These are phyloP conservation scores for Capsicum chinense DNA, from an alignment of 257 asterid genomes.

Conservation along the genomic window DNA sequence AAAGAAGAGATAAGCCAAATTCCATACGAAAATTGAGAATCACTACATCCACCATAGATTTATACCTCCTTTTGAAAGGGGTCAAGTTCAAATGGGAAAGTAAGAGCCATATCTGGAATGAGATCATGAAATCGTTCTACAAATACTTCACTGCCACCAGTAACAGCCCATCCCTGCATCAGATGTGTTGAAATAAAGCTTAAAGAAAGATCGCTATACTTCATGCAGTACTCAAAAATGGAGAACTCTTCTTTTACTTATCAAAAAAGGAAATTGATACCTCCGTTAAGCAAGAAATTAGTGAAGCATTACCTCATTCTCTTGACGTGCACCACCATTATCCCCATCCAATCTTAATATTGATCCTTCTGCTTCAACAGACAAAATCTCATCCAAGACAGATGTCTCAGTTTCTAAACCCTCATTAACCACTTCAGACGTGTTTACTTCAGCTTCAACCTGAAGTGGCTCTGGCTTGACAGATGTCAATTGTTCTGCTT, in stretches of 20 bases:
- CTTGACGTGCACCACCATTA: conserved; percentile 46
- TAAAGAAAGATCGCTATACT: conserved; percentile 6
- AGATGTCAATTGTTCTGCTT: conserved; percentile 43
- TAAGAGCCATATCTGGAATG: conserved; percentile 95
- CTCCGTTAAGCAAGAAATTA: conserved; percentile 24
- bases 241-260: background rate
- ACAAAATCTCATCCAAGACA: conserved; percentile 77
- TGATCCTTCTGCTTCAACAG: conserved; percentile 55
- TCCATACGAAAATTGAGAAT: background rate
- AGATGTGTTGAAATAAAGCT: conserved; percentile 27
- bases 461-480: conserved; percentile 46
- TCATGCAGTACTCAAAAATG: background rate
- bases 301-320: conserved; percentile 61
- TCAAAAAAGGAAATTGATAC: background rate
- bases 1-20: background rate
- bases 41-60: background rate
- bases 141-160: conserved; percentile 65
- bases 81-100: conserved; percentile 92
- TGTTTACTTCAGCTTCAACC: conserved; percentile 49
- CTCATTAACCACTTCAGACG: conserved; percentile 45
- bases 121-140: conserved; percentile 76
- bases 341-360: conserved; percentile 47
- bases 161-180: conserved; percentile 78
- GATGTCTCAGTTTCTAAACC: conserved; percentile 49
- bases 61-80: conserved; percentile 96